A percentile compares a stretch with the other conserved stretches of the same genome.
Conservation (phyloP, 2,329 filamentous ascomycete species). For the Phialophora expanda region DNA sequence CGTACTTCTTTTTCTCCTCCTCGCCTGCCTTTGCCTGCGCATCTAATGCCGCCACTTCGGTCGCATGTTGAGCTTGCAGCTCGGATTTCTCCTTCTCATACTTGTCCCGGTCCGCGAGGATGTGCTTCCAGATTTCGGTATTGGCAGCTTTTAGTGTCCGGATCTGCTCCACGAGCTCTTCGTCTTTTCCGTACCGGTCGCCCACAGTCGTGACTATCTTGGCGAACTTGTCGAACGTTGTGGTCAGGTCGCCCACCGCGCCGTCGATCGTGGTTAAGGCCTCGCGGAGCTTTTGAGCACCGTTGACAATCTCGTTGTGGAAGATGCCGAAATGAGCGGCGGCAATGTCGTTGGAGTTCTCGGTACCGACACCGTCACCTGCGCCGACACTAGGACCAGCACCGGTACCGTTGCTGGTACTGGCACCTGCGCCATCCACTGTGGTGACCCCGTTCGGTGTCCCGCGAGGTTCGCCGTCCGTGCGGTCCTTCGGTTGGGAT, state of each 20-base stretch:
- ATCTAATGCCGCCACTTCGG: neutral
- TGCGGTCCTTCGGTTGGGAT: neutral
- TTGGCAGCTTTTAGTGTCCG: neutral
- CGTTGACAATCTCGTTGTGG: slow-evolving; percentile 9
- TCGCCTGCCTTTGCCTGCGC: slow-evolving; percentile 7
- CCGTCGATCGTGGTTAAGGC: slow-evolving; percentile 6
- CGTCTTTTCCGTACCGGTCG: slow-evolving; percentile 10
- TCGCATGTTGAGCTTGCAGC: neutral
- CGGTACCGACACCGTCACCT: neutral
- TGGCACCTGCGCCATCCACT: neutral
- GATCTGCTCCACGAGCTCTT: slow-evolving; percentile 10
- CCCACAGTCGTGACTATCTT: slow-evolving; percentile 18
- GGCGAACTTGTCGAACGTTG: slow-evolving; percentile 9
- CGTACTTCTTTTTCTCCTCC: slow-evolving; percentile 8
- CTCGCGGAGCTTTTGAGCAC: slow-evolving; percentile 1
- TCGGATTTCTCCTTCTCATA: slow-evolving; percentile 7
- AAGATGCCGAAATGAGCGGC: slow-evolving; percentile 12
- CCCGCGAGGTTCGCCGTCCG: neutral
- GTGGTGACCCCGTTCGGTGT: neutral
- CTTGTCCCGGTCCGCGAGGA: neutral
- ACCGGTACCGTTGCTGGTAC: neutral
- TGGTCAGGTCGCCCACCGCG: slow-evolving; percentile 7
- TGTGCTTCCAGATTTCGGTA: neutral
- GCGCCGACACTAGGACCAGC: neutral
- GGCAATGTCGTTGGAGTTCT: neutral